Conservation (phyloP, 2,329 filamentous ascomycete species). For the Diaporthe humulicola region DNA sequence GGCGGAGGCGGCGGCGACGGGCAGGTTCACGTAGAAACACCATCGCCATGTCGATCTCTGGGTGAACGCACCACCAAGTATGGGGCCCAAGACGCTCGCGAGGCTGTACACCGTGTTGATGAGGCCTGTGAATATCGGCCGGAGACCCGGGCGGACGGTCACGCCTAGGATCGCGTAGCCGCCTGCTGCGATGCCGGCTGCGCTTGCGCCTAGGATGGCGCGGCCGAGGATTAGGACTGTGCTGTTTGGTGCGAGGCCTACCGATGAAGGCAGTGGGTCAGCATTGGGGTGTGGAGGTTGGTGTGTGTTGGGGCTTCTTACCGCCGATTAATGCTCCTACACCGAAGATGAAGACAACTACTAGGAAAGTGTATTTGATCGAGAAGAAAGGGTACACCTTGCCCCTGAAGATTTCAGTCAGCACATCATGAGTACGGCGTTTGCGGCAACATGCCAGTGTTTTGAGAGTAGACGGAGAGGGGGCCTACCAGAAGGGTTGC, state of each 20-base stretch:
- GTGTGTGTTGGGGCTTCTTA: not conserved
- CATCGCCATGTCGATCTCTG: conserved; percentile 53
- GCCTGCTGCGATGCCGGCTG: conserved; percentile 54
- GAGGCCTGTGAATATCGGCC: conserved; percentile 46
- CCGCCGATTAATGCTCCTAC: conserved; percentile 58
- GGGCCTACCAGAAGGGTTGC: not conserved
- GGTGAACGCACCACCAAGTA: conserved; percentile 54
- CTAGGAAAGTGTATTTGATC: conserved; percentile 42
- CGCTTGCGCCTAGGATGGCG: conserved; percentile 55
- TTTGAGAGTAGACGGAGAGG: too few species aligned
- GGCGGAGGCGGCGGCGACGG: conserved; percentile 45
- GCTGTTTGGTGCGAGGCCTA: conserved; percentile 47
- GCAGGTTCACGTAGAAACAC: conserved; percentile 54
- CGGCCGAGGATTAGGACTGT: conserved; percentile 49
- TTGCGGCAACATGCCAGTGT: too few species aligned
- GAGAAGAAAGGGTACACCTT: conserved; percentile 52
- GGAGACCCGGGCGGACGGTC: conserved; percentile 35
- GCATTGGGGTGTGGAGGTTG: too few species aligned
- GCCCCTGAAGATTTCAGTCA: conserved; percentile 20
- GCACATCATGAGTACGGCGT: not conserved
- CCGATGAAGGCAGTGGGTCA: not conserved
- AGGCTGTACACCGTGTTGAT: conserved; percentile 52
- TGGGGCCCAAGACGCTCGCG: conserved; percentile 51
- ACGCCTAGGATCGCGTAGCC: conserved; percentile 36
- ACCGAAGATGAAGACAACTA: conserved; percentile 55